Base-by-base conservation (phyloP, 345 rosid genomes). In the Toxicodendron radicans region DNA sequence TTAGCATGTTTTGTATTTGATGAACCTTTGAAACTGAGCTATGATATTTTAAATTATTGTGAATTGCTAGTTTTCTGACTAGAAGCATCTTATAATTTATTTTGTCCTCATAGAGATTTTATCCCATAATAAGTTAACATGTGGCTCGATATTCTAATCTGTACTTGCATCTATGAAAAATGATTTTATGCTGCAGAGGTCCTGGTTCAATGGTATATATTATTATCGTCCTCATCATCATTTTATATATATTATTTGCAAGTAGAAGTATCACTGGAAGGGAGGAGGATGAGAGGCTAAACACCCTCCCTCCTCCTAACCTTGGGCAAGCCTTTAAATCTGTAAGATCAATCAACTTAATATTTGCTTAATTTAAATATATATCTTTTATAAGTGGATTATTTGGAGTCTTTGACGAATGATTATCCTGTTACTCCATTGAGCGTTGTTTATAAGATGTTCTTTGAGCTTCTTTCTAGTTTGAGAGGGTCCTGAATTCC, bases 251-350 rank as follows among this genome's bases (percentile, higher is more conserved):
- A 32, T 64, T 20, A 20, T 57, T 23, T 23, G 24, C 4, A 7
- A 58, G 62, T 58, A 23, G 68, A 43, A 12, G 43, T 64, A 41
- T 64, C 38, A 9, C 2, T 43, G 68, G 33, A 24, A 46, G 33
- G 64, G n/a, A 48, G 56, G 41, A 66, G 21, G 38, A 24, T 24
- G 57, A 14, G 70, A 66, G 57, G 38, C 70, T 38, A 38, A 38
- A 38, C 43, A 5, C 8, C 43, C 43, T 0, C 43, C 43, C 43
- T 16, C 9, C 21, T 32, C 10, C 52, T 24, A 21, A 21, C 68
- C 14, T 23, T 41, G 33, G 27, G 63, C 63, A 24, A 27, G 30
- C 30, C 2, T 27, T 27, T 27, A 27, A 27, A 27, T 27, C 30
- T 27, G 30, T 27, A 27, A 27, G 30, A 27, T 27, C 30, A 2